These are phyloP conservation scores for Solanum paucissectum DNA, from an alignment of 257 asterid genomes.

Conservation along the genomic window DNA sequence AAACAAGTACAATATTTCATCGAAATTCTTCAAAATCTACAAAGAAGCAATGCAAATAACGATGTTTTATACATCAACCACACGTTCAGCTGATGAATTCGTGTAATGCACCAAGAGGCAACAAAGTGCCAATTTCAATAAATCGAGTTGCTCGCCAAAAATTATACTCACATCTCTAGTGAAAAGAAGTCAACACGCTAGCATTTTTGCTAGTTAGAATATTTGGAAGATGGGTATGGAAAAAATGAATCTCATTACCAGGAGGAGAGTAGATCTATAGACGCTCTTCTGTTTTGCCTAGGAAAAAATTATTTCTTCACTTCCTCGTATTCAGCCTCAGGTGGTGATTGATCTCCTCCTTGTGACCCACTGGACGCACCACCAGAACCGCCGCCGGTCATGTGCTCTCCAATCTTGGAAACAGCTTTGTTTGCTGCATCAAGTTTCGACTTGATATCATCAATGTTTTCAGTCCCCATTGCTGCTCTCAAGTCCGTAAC, in stretches of 20 bases:
- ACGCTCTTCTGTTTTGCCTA: background rate
- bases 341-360: slow-evolving; percentile 54
- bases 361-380: slow-evolving; percentile 28
- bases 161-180: background rate
- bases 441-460: slow-evolving; percentile 51
- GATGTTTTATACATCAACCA: background rate
- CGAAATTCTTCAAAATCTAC: background rate
- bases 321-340: slow-evolving; percentile 74
- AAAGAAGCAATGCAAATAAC: background rate
- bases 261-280: background rate
- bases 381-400: slow-evolving; percentile 44
- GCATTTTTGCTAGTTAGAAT: background rate
- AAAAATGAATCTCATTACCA: background rate
- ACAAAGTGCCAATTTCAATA: background rate
- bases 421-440: slow-evolving; percentile 72
- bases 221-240: background rate
- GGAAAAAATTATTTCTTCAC: slow-evolving; percentile 40
- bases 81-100: background rate
- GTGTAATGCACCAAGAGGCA: background rate
- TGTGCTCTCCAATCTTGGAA: slow-evolving; percentile 72
- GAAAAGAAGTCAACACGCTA: background rate
- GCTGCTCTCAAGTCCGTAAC: slow-evolving; percentile 52
- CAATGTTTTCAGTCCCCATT: slow-evolving; percentile 25
- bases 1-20: background rate
- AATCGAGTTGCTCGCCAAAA: background rate